Evolutionary conservation across 306 rosid species (phyloP).

Genomic region (Erythrophleum fordii): DNA sequence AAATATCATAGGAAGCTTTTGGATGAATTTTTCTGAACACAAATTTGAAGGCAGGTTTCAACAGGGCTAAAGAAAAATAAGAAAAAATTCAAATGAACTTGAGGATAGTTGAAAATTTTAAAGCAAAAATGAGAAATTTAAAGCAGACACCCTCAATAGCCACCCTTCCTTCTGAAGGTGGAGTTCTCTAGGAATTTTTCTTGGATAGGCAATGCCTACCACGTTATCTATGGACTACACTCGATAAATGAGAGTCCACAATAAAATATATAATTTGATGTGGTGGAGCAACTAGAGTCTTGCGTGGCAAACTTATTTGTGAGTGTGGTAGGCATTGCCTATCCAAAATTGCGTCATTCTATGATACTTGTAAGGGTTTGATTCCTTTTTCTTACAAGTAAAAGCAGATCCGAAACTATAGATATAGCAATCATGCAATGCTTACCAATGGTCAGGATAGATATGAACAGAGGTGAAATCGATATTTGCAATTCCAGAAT

Average conservation of each 20-base stretch:
- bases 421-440: constrained; percentile 31
- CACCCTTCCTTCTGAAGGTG: neutral
- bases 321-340: neutral
- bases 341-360: neutral
- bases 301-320: neutral
- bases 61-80: neutral
- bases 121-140: neutral
- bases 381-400: neutral
- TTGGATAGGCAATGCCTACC: neutral
- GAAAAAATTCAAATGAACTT: neutral
- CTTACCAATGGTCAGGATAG: constrained; percentile 99
- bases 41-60: neutral
- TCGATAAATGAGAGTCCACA: neutral
- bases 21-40: neutral
- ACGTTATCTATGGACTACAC: neutral
- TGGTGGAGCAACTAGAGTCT: neutral
- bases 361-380: constrained; percentile 2
- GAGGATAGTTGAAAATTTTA: neutral
- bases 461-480: constrained; percentile 97
- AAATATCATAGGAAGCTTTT: neutral
- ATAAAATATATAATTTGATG: too few species aligned
- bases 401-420: constrained; percentile 5
- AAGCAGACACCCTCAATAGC: neutral
- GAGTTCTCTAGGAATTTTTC: neutral
- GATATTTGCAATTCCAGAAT: constrained; percentile 62